A percentile compares a stretch with the other conserved stretches of the same genome.
Evolutionary conservation across 2,329 filamentous ascomycete species (phyloP).

Genomic region (Dothideomycetes sp.): DNA sequence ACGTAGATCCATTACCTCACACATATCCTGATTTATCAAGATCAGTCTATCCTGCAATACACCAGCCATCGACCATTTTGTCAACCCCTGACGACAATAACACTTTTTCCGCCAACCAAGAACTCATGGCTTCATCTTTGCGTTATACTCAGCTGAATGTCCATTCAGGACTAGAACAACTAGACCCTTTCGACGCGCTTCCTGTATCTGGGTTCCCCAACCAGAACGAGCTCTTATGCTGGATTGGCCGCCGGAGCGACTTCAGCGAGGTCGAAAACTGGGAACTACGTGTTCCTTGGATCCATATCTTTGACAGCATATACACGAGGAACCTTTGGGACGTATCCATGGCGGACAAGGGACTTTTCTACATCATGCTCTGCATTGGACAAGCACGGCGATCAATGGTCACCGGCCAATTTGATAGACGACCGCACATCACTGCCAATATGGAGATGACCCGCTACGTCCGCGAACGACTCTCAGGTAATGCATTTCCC

Average conservation of each 20-base stretch:
- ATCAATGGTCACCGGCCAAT: neutral
- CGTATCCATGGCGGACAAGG: neutral
- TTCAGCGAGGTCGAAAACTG: neutral
- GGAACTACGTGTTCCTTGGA: neutral
- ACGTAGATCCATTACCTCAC: neutral
- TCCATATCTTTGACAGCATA: neutral
- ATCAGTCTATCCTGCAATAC: neutral
- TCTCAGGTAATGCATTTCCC: no score
- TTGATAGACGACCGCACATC: no score
- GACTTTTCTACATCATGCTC: neutral
- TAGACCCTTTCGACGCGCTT: neutral
- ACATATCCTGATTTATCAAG: neutral
- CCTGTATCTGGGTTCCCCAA: neutral
- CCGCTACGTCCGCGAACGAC: no score
- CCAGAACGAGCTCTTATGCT: neutral
- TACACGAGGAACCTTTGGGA: neutral
- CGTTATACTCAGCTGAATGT: neutral
- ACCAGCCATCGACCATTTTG: neutral
- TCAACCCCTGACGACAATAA: no score
- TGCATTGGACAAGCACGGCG: neutral
- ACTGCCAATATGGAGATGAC: no score
- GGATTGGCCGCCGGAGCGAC: neutral
- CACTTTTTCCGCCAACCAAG: neutral
- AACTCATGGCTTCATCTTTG: no score
- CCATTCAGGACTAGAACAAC: neutral